Conservation (phyloP, 129 eudicot species). For the Artemisia annua region DNA sequence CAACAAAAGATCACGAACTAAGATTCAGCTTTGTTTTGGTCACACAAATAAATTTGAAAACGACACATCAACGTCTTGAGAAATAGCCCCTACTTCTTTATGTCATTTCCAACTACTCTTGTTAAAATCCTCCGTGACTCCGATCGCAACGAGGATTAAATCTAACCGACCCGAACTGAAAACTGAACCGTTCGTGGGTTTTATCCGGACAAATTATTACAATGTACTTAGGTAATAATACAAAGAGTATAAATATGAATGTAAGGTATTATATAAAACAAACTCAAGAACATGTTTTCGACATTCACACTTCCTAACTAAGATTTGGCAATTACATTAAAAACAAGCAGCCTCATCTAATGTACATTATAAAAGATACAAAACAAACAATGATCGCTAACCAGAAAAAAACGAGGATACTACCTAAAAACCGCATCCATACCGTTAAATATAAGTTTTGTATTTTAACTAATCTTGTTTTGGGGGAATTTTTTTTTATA, state of each 20-base stretch:
- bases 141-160: not conserved
- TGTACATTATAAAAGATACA: slow-evolving; percentile 33
- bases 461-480: slow-evolving; percentile 21
- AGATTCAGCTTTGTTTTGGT: slow-evolving; percentile 18
- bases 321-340: slow-evolving; percentile 44
- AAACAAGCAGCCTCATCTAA: slow-evolving; percentile 35
- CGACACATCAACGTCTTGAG: slow-evolving; percentile 18
- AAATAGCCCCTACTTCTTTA: slow-evolving; percentile 22
- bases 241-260: not conserved
- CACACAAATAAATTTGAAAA: slow-evolving; percentile 23
- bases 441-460: slow-evolving; percentile 41
- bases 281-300: slow-evolving; percentile 23
- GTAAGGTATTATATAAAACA: slow-evolving; percentile 24
- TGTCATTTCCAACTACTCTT: slow-evolving; percentile 20
- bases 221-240: not conserved
- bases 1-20: slow-evolving; percentile 19
- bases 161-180: slow-evolving; percentile 12
- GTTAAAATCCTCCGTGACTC: slow-evolving; percentile 8
- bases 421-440: slow-evolving; percentile 80
- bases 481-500: slow-evolving; percentile 8
- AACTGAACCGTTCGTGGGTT: not conserved
- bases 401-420: slow-evolving; percentile 63
- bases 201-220: not conserved
- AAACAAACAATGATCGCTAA: slow-evolving; percentile 26
- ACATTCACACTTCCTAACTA: slow-evolving; percentile 44